Percentiles rank a stretch among this genome's conserved stretches.
Evolutionary conservation across 768 basidiomycete species (phyloP).

Genomic region (Lactarius sp.): DNA sequence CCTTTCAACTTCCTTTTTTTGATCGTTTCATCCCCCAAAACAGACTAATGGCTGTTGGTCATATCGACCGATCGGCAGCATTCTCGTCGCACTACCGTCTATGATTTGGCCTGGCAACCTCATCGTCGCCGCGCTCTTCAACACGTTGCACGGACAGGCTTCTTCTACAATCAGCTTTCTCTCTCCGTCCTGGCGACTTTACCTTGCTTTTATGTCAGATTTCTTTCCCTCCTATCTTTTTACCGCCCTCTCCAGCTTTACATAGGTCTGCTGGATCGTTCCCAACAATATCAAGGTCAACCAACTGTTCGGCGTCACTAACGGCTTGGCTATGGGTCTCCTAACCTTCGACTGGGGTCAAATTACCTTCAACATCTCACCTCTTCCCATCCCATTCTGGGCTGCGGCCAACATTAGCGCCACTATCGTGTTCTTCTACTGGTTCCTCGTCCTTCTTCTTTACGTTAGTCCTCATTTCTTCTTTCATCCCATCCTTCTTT

Average conservation of each 20-base stretch:
- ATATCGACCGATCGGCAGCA: slow-evolving; percentile 42
- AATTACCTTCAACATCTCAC: slow-evolving; percentile 63
- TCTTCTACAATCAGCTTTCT: slow-evolving; percentile 55
- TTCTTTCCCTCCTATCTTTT: slow-evolving; percentile 20
- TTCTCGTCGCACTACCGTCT: slow-evolving; percentile 42
- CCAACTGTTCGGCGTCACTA: slow-evolving; percentile 64
- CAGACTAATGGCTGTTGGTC: slow-evolving; percentile 37
- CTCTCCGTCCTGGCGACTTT: slow-evolving; percentile 64
- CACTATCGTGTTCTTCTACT: slow-evolving; percentile 68
- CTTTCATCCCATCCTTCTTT: background rate
- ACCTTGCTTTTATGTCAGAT: background rate
- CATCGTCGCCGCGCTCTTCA: slow-evolving; percentile 42
- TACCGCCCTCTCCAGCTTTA: slow-evolving; percentile 34
- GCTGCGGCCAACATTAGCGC: slow-evolving; percentile 63
- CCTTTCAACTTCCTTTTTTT: background rate
- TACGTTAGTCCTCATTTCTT: slow-evolving; percentile 34
- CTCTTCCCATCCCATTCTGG: slow-evolving; percentile 81
- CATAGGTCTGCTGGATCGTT: slow-evolving; percentile 61
- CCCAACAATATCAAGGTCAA: slow-evolving; percentile 67
- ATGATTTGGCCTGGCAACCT: slow-evolving; percentile 45
- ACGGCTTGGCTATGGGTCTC: slow-evolving; percentile 51
- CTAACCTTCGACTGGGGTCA: slow-evolving; percentile 82
- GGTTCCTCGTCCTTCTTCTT: slow-evolving; percentile 56
- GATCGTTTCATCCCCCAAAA: background rate
- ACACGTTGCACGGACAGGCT: slow-evolving; percentile 38